Evolutionary conservation across 2,329 filamentous ascomycete genomes (phyloP).

Genomic region (Tolypocladium nubicola): DNA sequence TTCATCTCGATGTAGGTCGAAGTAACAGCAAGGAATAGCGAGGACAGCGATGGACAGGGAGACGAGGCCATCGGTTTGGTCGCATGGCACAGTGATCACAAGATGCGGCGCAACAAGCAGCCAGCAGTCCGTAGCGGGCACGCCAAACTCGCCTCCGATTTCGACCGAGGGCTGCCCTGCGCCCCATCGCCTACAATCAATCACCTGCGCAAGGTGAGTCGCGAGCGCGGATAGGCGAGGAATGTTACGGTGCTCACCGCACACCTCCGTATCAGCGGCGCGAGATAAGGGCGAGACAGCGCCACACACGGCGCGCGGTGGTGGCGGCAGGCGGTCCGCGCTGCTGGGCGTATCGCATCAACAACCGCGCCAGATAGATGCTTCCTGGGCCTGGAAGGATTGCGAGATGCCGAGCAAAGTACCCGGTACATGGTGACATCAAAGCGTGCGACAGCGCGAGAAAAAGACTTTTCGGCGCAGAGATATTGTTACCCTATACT

Average conservation of each 20-base stretch:
- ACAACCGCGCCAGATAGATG: background rate
- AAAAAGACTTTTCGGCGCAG: background rate
- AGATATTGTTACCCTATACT: constrained; percentile 8
- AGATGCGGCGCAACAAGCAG: background rate
- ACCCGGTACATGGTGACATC: background rate
- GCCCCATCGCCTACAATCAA: background rate
- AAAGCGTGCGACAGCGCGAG: background rate
- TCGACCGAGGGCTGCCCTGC: background rate
- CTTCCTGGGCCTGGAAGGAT: background rate
- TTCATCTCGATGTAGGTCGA: too few relatives aligned
- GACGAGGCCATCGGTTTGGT: background rate
- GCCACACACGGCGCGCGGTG: background rate
- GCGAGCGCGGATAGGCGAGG: background rate
- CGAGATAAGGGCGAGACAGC: background rate
- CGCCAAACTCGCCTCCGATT: background rate
- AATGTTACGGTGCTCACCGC: background rate
- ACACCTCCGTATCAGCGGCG: background rate
- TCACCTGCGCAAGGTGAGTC: background rate
- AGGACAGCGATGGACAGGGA: too few relatives aligned
- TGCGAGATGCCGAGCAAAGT: background rate
- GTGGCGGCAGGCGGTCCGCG: background rate
- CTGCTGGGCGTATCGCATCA: background rate
- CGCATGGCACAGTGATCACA: background rate
- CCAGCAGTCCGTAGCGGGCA: background rate
- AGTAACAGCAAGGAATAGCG: too few relatives aligned